Conservation (phyloP, 1,139 yeast species). For the Nakaseomyces bracarensis region DNA sequence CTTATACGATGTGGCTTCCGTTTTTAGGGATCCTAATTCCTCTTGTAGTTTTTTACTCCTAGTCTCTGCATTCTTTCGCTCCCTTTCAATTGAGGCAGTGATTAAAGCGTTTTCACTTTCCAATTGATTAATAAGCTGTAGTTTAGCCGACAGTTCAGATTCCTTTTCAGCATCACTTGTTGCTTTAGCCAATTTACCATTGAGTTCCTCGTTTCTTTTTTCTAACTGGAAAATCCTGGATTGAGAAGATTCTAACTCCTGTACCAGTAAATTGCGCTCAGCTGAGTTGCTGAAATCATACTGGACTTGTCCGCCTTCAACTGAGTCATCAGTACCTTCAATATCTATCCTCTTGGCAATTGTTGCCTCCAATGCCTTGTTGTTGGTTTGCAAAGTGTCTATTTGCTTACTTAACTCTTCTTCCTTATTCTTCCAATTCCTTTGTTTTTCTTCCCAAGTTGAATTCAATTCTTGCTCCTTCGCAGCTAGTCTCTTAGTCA, state of each 20-base stretch:
- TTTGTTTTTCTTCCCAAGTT: conserved; percentile 52
- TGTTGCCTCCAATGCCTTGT: conserved; percentile 47
- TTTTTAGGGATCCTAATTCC: conserved; percentile 35
- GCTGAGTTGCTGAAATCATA: conserved; percentile 14
- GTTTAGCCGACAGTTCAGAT: conserved; percentile 31
- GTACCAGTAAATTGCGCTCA: conserved; percentile 52
- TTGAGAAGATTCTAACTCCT: conserved; percentile 70
- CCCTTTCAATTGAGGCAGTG: conserved; percentile 55
- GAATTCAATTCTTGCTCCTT: conserved; percentile 58
- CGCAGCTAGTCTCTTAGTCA: conserved; percentile 40
- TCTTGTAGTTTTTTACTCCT: conserved; percentile 32
- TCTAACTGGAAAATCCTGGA: conserved; percentile 64
- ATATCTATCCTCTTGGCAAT: conserved; percentile 43
- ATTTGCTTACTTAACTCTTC: conserved; percentile 39
- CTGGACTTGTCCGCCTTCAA: not conserved
- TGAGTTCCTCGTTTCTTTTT: conserved; percentile 64
- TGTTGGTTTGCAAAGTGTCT: conserved; percentile 37
- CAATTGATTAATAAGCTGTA: conserved; percentile 43
- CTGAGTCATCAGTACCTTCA: conserved; percentile 23
- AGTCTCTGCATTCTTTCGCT: conserved; percentile 30
- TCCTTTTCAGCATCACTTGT: conserved; percentile 31
- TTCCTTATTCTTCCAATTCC: conserved; percentile 51
- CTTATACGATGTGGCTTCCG: conserved; percentile 43
- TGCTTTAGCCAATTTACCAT: conserved; percentile 50
- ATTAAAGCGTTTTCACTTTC: conserved; percentile 61